A percentile compares a stretch with the other conserved stretches of the same genome.
phyloP scores from a whole-genome alignment of 257 asterid species.

The Fraxinus pennsylvanica region DNA sequence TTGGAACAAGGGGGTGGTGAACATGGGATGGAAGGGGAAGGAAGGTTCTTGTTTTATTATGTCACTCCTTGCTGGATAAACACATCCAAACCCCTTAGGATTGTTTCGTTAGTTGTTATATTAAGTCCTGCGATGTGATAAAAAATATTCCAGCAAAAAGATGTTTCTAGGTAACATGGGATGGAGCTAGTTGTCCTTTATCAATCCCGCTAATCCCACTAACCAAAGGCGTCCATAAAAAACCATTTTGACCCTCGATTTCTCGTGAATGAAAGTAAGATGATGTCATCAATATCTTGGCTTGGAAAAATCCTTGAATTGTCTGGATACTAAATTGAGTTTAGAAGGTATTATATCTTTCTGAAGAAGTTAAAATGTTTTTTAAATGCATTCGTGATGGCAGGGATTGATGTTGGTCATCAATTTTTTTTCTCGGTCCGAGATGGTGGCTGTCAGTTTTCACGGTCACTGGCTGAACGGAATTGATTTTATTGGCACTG shows the following conservation, averaged over 20 bases:
- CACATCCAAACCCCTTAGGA: too few species aligned
- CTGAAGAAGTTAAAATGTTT: background rate
- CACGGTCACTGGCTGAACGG: conserved; percentile 91
- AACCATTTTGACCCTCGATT: background rate
- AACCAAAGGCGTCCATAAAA: background rate
- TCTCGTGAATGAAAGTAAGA: too few species aligned
- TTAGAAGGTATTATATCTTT: conserved; percentile 1
- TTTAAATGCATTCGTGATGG: conserved; percentile 24
- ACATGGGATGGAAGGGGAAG: too few species aligned
- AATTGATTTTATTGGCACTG: conserved; percentile 61
- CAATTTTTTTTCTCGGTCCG: conserved; percentile 86
- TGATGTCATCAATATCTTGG: background rate
- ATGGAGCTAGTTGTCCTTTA: too few species aligned
- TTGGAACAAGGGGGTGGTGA: too few species aligned
- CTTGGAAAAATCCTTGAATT: background rate
- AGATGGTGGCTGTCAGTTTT: conserved; percentile 80
- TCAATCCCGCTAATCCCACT: too few species aligned
- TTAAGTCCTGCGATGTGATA: too few species aligned
- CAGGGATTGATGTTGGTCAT: conserved; percentile 91
- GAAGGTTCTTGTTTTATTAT: too few species aligned
- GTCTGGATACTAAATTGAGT: background rate
- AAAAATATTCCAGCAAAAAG: too few species aligned
- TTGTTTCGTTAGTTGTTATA: too few species aligned
- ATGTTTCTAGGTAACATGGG: too few species aligned
- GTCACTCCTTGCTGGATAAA: too few species aligned